Conservation (phyloP, 768 basidiomycete species). For the Mycena kentingensis region DNA sequence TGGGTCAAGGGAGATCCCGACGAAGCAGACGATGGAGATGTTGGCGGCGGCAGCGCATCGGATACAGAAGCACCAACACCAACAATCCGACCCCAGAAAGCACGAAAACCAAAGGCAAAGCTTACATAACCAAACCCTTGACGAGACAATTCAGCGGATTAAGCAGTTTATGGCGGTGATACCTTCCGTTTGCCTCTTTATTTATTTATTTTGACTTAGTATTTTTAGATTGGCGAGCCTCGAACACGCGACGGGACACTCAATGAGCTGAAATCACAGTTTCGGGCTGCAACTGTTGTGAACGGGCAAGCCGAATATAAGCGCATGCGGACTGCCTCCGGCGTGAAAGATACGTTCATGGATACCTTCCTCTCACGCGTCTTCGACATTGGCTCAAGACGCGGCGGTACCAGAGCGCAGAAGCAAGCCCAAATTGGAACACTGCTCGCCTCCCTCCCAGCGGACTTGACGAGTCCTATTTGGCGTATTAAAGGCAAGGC, state of each 20-base stretch:
- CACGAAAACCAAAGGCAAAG: too few relatives aligned
- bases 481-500: conserved; percentile 27
- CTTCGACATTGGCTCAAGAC: conserved; percentile 21
- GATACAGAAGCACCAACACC: too few relatives aligned
- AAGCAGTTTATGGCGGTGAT: too few relatives aligned
- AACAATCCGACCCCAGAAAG: too few relatives aligned
- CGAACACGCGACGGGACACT: conserved; percentile 23
- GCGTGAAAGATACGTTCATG: conserved; percentile 38
- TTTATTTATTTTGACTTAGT: conserved; percentile 25
- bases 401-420: neutral
- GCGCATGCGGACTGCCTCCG: conserved; percentile 27
- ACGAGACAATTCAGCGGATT: too few relatives aligned
- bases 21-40: conserved; percentile 13
- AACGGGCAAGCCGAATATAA: conserved; percentile 21
- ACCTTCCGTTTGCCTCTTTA: neutral
- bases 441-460: conserved; percentile 16
- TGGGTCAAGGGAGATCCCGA: conserved; percentile 28
- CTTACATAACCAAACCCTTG: too few relatives aligned
- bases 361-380: conserved; percentile 27
- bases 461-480: conserved; percentile 34
- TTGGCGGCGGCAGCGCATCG: conserved; percentile 6
- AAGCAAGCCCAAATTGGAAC: conserved; percentile 22
- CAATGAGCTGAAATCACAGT: conserved; percentile 8
- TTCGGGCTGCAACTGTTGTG: conserved; percentile 18
- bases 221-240: conserved; percentile 17